These are phyloP conservation scores for Pichia sp. DNA, from an alignment of 1,139 yeast species.

Conservation along the genomic window DNA sequence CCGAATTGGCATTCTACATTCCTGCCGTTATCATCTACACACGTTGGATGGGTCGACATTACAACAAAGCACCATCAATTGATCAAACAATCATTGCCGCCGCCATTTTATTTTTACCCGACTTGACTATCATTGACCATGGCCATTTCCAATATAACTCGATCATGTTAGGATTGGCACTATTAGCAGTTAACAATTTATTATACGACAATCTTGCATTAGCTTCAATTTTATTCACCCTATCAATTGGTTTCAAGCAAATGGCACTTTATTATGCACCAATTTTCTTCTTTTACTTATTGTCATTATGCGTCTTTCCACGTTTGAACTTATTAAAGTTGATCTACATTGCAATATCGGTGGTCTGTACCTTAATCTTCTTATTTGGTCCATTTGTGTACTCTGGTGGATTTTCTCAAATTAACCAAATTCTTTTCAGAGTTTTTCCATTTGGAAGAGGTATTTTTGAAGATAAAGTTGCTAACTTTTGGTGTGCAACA, in stretches of 20 bases:
- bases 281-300: constrained; percentile 73
- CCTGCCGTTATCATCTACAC: constrained; percentile 78
- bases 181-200: constrained; percentile 65
- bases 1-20: constrained; percentile 71
- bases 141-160: constrained; percentile 97
- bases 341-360: constrained; percentile 59
- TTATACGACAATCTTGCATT: constrained; percentile 59
- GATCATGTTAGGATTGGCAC: constrained; percentile 87
- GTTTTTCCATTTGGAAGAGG: constrained; percentile 94
- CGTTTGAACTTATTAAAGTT: constrained; percentile 48
- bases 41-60: constrained; percentile 61
- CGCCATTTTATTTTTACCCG: constrained; percentile 77
- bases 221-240: constrained; percentile 79
- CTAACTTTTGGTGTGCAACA: constrained; percentile 94
- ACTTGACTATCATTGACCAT: constrained; percentile 83
- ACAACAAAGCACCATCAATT: constrained; percentile 54
- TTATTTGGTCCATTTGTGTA: constrained; percentile 64
- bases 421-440: constrained; percentile 44
- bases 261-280: constrained; percentile 96
- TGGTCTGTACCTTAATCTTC: constrained; percentile 50
- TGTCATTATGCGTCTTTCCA: constrained; percentile 45
- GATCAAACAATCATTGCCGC: constrained; percentile 77
- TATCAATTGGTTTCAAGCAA: constrained; percentile 83
- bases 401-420: constrained; percentile 33
- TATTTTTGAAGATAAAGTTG: constrained; percentile 97